phyloP scores from a whole-genome alignment of 768 basidiomycete species.

The Daedalea quercina region DNA sequence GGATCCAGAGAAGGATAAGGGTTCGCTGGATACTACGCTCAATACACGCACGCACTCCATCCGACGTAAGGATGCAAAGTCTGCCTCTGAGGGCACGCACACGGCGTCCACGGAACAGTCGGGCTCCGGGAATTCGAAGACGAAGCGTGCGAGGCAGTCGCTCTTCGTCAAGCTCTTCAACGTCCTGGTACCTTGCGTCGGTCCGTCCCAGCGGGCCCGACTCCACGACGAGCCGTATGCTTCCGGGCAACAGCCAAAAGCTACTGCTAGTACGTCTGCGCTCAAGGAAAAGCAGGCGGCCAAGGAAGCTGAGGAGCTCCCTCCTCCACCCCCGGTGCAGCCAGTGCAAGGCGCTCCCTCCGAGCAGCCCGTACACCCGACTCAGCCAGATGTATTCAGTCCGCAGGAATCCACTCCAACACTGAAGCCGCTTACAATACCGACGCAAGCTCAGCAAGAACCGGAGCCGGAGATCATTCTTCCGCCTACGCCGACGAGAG shows the following conservation, averaged over 20 bases:
- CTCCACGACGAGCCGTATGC: constrained; percentile 31
- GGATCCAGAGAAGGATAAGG: constrained; percentile 40
- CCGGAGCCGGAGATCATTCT: constrained; percentile 34
- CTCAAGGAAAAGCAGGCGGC: constrained; percentile 23
- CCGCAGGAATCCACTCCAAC: constrained; percentile 12
- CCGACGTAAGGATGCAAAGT: constrained; percentile 25
- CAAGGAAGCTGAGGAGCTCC: constrained; percentile 28
- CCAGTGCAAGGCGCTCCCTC: not conserved
- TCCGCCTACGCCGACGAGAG: constrained; percentile 44
- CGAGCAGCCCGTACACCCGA: constrained; percentile 2
- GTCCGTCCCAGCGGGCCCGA: constrained; percentile 41
- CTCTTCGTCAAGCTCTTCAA: constrained; percentile 55
- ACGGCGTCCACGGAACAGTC: constrained; percentile 22
- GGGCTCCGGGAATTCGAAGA: constrained; percentile 17
- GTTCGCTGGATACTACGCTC: constrained; percentile 35
- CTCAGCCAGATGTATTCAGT: constrained; percentile 5
- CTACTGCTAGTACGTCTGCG: constrained; percentile 8
- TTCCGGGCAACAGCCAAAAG: constrained; percentile 3
- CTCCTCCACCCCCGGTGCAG: constrained; percentile 19
- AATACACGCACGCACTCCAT: constrained; percentile 26
- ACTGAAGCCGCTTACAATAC: constrained; percentile 19
- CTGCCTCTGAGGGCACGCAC: constrained; percentile 28
- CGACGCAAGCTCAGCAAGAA: constrained; percentile 15
- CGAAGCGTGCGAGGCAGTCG: constrained; percentile 37
- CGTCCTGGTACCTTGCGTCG: constrained; percentile 60